Conservation (phyloP, 2,329 filamentous ascomycete species). For the Colletotrichum theobromicola region DNA sequence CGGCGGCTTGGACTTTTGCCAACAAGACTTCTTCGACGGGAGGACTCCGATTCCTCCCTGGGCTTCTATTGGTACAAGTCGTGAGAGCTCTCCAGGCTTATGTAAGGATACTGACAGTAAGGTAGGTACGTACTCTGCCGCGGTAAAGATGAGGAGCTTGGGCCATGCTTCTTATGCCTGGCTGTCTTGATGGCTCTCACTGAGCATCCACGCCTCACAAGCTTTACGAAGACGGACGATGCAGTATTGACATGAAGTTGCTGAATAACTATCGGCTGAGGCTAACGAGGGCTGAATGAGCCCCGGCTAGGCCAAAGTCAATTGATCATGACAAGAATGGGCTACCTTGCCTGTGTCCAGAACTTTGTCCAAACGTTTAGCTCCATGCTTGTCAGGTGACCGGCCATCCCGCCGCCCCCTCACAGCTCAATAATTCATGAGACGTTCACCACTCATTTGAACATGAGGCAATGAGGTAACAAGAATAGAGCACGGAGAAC, state of each 20-base stretch:
- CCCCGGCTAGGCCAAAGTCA: neutral
- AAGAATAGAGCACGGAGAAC: neutral
- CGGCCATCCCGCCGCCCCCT: neutral
- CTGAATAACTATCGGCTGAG: neutral
- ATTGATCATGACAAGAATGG: neutral
- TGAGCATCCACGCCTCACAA: neutral
- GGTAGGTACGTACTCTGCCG: neutral
- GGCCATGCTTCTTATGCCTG: neutral
- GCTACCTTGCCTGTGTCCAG: neutral
- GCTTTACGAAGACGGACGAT: neutral
- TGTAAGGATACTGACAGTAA: neutral
- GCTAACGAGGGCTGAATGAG: neutral
- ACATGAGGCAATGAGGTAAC: neutral
- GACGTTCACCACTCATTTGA: neutral
- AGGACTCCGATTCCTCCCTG: neutral
- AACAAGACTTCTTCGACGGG: neutral
- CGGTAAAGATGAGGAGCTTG: neutral
- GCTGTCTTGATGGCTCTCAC: neutral
- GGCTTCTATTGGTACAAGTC: neutral
- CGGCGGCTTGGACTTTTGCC: neutral
- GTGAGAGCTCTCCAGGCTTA: neutral
- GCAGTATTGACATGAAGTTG: neutral
- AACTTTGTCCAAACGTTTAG: neutral
- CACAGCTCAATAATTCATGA: neutral
- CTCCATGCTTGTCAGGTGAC: neutral